Evolutionary conservation across 371 early-diverging fungal genomes (phyloP), one percentile per base, ranked within the genome.

Genomic region (Umbelopsis sp.): DNA sequence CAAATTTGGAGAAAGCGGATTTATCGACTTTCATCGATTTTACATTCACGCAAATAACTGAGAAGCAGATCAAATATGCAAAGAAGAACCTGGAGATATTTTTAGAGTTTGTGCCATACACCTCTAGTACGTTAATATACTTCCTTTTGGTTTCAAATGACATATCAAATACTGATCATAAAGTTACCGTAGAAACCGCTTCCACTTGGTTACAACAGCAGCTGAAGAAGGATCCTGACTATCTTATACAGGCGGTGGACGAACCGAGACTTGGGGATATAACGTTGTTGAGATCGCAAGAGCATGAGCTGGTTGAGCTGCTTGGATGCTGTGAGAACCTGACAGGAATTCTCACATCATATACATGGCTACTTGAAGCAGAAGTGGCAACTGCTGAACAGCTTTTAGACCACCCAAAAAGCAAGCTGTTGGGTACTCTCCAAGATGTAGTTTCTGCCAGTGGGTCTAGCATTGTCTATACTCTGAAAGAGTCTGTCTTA

Each of bases 11-110:
- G 7, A 64, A 52, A 14, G 71, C 83, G 0, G 81, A 86, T 53
- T 65, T 94, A 10, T 65, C 67, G 0, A 68, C 73, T 16, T 63
- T 92, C 1, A 80, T 90, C 1, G 57, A 74, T 3, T 94, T 92
- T 91, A 38, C 89, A 9, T 85, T 93, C 45, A 70, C 63, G 3
- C 85, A 93, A 70, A 82, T 84, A 1, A 80, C 86, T 0, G 67
- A 75, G 22, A 62, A 70, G 2, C 90, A 90, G 51, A 71, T 81
- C 9, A 82, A 81, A 16, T 94, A 92, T 71, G 83, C 92, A 1
- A 87, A 80, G 50, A 74, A 79, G 5, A 91, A 92, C 70, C 81
- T 90, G 67, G 76, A 73, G 2, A 76, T 81, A 46, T 80, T 80
- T 50, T 44, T 63, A 11, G 80, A 82, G 37, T 81, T 84, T 65